phyloP scores from a whole-genome alignment of 306 rosid species.

The Arachis hypogaea region DNA sequence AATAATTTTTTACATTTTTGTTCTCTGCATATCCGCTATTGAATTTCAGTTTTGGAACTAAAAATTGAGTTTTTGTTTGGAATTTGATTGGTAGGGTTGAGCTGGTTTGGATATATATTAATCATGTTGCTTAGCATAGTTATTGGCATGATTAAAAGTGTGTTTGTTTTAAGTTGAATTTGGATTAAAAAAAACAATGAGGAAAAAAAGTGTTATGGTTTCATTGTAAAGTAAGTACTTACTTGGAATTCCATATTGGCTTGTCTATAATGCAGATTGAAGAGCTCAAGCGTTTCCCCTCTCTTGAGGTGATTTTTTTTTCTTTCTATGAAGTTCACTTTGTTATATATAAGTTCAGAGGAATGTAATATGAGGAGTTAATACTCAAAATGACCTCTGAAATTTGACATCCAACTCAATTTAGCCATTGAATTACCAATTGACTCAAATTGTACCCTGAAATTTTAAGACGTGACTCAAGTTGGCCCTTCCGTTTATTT shows the following conservation, averaged over 20 bases:
- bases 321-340: no score
- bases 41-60: background rate
- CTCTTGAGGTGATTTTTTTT: no score
- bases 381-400: no score
- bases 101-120: background rate
- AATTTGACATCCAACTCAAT: no score
- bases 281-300: constrained; percentile 77
- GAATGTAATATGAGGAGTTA: no score
- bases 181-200: no score
- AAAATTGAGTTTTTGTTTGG: constrained; percentile 17
- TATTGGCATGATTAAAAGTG: background rate
- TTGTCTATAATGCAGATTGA: constrained; percentile 63
- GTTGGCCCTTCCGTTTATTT: no score
- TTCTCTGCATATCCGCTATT: background rate
- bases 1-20: background rate
- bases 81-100: constrained; percentile 20
- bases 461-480: no score
- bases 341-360: no score
- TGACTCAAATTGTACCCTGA: no score
- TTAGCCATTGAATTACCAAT: no score
- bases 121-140: background rate
- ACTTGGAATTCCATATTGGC: constrained; percentile 22
- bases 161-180: background rate
- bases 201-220: background rate
- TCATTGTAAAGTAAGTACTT: constrained; percentile 20